Conservation (phyloP, 176 grass and related monocot genomes). For the Thalia dealbata region DNA sequence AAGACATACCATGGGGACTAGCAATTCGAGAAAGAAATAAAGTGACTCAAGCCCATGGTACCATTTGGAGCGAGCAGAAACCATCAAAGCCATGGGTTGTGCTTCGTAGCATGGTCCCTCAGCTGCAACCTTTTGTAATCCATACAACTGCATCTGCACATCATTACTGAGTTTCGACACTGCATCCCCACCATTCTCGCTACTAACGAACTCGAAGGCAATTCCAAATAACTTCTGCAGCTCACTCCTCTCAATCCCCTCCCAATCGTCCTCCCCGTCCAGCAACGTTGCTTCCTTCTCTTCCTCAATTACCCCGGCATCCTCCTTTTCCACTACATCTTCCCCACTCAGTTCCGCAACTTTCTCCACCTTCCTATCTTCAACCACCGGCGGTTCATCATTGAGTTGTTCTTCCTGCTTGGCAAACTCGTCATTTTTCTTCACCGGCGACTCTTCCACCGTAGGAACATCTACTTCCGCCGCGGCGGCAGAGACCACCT, state of each 20-base stretch:
- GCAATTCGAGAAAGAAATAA: neutral
- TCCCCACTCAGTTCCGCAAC: constrained; percentile 3
- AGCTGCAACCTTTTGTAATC: constrained; percentile 72
- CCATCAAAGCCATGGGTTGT: constrained; percentile 61
- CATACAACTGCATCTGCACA: constrained; percentile 58
- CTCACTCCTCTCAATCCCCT: constrained; percentile 87
- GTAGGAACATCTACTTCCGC: too few species aligned
- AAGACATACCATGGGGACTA: neutral
- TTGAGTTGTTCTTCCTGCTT: neutral
- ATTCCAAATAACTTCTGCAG: constrained; percentile 54
- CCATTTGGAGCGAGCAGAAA: constrained; percentile 87
- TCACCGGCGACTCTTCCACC: neutral
- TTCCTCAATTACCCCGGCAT: neutral
- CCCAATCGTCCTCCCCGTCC: constrained; percentile 74
- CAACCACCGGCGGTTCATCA: neutral
- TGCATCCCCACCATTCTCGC: constrained; percentile 31
- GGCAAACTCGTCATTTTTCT: neutral
- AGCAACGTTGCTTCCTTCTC: constrained; percentile 7
- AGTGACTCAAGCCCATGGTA: constrained; percentile 22
- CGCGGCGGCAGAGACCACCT: too few species aligned
- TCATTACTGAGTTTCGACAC: constrained; percentile 52
- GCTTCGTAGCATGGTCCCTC: constrained; percentile 82
- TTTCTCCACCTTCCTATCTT: neutral
- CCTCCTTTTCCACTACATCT: neutral
- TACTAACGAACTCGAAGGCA: constrained; percentile 46